Conservation (phyloP, 2,329 filamentous ascomycete species). For the Curvularia sp. region DNA sequence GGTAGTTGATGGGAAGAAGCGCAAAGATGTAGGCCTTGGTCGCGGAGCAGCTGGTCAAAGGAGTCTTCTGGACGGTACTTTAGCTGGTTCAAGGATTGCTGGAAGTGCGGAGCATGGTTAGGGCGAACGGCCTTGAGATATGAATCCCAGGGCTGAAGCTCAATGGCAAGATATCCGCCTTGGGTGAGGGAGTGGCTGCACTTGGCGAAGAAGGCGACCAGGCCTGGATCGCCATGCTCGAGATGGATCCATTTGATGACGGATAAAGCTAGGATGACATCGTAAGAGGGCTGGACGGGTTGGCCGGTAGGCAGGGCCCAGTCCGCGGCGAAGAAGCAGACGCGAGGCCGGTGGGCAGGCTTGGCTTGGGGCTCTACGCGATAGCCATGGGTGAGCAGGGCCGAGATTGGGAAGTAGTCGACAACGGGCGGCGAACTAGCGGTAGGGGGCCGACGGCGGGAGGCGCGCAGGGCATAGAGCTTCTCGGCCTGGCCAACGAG, state of each 20-base stretch:
- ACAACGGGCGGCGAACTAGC: constrained; percentile 21
- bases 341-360: constrained; percentile 32
- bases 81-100: constrained; percentile 32
- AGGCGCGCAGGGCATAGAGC: constrained; percentile 47
- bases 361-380: constrained; percentile 35
- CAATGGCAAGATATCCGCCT: constrained; percentile 44
- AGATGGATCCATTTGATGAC: constrained; percentile 52
- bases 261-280: constrained; percentile 50
- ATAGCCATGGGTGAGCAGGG: constrained; percentile 44
- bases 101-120: constrained; percentile 44
- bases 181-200: constrained; percentile 38
- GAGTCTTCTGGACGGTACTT: constrained; percentile 46
- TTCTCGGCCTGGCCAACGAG: constrained; percentile 47
- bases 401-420: constrained; percentile 50
- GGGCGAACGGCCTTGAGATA: constrained; percentile 47
- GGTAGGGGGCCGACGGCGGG: constrained; percentile 41
- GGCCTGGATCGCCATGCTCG: constrained; percentile 44
- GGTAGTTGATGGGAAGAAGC: constrained; percentile 41
- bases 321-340: constrained; percentile 45
- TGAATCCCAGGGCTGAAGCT: constrained; percentile 48
- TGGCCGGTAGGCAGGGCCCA: constrained; percentile 39
- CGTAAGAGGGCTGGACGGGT: constrained; percentile 37
- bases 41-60: constrained; percentile 39
- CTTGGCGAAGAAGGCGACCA: constrained; percentile 43
- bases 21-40: constrained; percentile 36